Evolutionary conservation across 1,284 basidiomycete genomes (phyloP), one percentile per base, ranked within the genome.

Genomic region (Pseudozyma flocculosa): DNA sequence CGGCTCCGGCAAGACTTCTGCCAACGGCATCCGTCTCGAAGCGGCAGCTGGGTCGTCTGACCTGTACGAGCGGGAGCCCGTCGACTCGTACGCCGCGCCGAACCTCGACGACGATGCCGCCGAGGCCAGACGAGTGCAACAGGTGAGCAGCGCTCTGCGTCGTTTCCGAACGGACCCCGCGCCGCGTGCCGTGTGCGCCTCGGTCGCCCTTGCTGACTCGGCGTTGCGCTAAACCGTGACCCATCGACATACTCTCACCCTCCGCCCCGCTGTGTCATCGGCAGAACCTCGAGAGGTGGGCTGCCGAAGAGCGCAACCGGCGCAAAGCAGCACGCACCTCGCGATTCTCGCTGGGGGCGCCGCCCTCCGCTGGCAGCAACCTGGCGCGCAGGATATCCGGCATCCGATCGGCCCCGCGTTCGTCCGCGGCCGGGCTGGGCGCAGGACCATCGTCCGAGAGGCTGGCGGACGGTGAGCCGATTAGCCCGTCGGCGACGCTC

Each of bases 251-350:
- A n/a, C n/a, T n/a, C n/a, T n/a, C n/a, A n/a, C n/a, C n/a, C n/a
- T n/a, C n/a, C n/a, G n/a, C n/a, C n/a, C n/a, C n/a, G n/a, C n/a
- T n/a, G n/a, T n/a, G n/a, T n/a, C n/a, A n/a, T n/a, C n/a, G 7
- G 23, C 36, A 51, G 37, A 71, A 71, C 22, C 41, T 71, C 15
- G 69, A 69, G 34, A 59, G 69, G 3, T 71, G 69, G 69, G 69
- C 66, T 7, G 58, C 62, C 4, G 66, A 68, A 38, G 69, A 71
- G 42, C 49, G 59, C 13, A 62, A 63, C 43, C 34, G 66, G 29
- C 59, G 69, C 19, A 71, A 71, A 43, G 69, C 69, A 9, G 61
- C 63, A n/a, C 50, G 69, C 7, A 41, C 60, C 7, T 68, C 66
- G 17, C 36, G 36, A 17, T 17, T 7, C 36, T 37, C 36, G 5